Evolutionary conservation across 2,329 filamentous ascomycete genomes (phyloP), one percentile per base, ranked within the genome.

Genomic region (Cadophora sp.): DNA sequence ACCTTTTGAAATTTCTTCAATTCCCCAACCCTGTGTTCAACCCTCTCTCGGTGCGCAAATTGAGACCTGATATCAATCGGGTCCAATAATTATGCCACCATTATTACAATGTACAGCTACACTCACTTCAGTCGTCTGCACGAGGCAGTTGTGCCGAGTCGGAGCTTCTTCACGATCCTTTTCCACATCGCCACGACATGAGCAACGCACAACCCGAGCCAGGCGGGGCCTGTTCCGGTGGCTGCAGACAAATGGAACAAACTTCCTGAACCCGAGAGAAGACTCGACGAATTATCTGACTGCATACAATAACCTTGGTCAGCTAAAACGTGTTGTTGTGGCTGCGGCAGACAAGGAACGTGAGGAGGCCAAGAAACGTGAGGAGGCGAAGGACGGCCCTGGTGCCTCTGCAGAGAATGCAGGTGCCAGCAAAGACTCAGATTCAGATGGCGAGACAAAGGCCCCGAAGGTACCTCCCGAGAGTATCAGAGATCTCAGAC

Each of bases 251-350:
- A 65, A 67, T 51, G 77, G 77, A 61, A 67, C 66, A 48, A 71
- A 66, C 27, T 73, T 77, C 22, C 48, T 64, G 51, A 70, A 76
- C 11, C 77, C 77, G 22, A 59, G 75, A 50, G 60, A 62, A 9
- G 71, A 68, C 24, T 74, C 73, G 5, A 75, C 76, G 8, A 79
- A 79, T 55, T 78, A 78, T 45, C 62, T 78, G 41, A 55, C 64
- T 48, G 76, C 76, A 20, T 78, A 78, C 58, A 71, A 69, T 50
- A 39, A n/a, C 0, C n/a, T 66, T n/a, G 76, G 76, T 20, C 65
- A 71, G 56, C 59, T 78, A 51, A 75, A 63, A 53, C 70, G 76
- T 68, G 73, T 73, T 1, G 41, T 70, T 33, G 64, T 64, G 30
- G 68, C 55, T 62, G 22, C 24, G 5, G 53, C 51, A 27, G 60